A percentile compares a stretch with the other conserved stretches of the same genome.
These are phyloP conservation scores for Metschnikowia arizonensis DNA, from an alignment of 805 yeast genomes.

Conservation along the genomic window DNA sequence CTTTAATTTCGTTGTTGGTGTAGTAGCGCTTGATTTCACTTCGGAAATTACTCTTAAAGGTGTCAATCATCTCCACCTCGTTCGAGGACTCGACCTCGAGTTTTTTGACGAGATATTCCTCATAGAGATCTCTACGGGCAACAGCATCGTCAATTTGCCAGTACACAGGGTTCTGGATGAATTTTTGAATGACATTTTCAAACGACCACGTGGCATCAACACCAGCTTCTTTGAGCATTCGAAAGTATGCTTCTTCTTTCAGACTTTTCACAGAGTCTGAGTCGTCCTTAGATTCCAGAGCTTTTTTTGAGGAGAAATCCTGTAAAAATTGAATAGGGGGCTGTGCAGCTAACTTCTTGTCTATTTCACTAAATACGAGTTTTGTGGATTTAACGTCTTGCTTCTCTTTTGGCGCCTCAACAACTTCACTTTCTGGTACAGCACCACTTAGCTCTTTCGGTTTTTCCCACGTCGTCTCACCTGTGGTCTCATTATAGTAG, in stretches of 20 bases:
- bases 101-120: constrained; percentile 48
- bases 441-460: constrained; percentile 47
- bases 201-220: constrained; percentile 80
- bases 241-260: constrained; percentile 45
- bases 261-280: constrained; percentile 10
- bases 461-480: constrained; percentile 76
- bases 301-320: not conserved
- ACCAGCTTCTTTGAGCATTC: constrained; percentile 49
- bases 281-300: constrained; percentile 5
- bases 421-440: constrained; percentile 1
- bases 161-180: constrained; percentile 58
- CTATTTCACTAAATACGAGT: not conserved
- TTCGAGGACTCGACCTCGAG: constrained; percentile 48
- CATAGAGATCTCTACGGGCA: constrained; percentile 57
- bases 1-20: constrained; percentile 37
- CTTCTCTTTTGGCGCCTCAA: not conserved
- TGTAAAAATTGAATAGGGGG: not conserved
- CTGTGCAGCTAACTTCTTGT: constrained; percentile 3
- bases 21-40: constrained; percentile 40
- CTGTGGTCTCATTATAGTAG: constrained; percentile 62
- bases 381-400: not conserved
- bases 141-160: constrained; percentile 65
- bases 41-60: constrained; percentile 52
- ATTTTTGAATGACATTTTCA: constrained; percentile 54
- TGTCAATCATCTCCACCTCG: constrained; percentile 50